Evolutionary conservation across 31 red algal genomes (phyloP), one percentile per base, ranked within the genome.

Genomic region (Porphyra umbilicalis): DNA sequence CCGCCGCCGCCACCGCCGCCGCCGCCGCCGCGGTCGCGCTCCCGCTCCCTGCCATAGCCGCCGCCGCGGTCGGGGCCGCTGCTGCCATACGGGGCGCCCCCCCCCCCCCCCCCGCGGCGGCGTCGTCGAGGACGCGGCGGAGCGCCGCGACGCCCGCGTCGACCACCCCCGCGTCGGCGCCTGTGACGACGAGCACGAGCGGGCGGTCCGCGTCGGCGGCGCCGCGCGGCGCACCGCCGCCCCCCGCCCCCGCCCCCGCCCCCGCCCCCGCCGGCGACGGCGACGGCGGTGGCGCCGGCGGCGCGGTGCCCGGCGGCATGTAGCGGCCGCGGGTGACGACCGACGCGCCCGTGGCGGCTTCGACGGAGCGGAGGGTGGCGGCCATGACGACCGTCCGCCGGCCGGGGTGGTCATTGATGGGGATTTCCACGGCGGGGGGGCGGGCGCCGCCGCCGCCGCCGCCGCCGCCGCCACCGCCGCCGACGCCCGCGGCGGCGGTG

Each of bases 381-480:
- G 89, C 85, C 89, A 91, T 91, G 84, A 92, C 87, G 31, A 85
- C 90, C 31, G 80, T 81, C 35, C 90, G 90, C 37, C 90, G 90
- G 6, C 84, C 79, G n/a, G 90, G 85, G 71, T 86, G 79, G 81
- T 92, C 90, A 39, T 92, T 92, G 82, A 92, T 92, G 67, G 86
- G 84, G 77, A 92, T 80, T 74, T 92, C 90, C 14, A 71, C 57
- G 25, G 57, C 13, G 57, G 25, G 25, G 57, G 57, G 57, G 57
- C 57, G 14, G 11, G 25, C 57, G 3, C 14, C 57, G 20, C 3
- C 0, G 57, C 25, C 18, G 20, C n/a, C n/a, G n/a, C n/a, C n/a
- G n/a, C n/a, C n/a, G n/a, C n/a, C n/a, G n/a, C n/a, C n/a, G n/a
- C n/a, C n/a, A n/a, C n/a, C n/a, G n/a, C n/a, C n/a, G n/a, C n/a